phyloP scores from a whole-genome alignment of 805 yeast species.

The Candida mattraensis region DNA sequence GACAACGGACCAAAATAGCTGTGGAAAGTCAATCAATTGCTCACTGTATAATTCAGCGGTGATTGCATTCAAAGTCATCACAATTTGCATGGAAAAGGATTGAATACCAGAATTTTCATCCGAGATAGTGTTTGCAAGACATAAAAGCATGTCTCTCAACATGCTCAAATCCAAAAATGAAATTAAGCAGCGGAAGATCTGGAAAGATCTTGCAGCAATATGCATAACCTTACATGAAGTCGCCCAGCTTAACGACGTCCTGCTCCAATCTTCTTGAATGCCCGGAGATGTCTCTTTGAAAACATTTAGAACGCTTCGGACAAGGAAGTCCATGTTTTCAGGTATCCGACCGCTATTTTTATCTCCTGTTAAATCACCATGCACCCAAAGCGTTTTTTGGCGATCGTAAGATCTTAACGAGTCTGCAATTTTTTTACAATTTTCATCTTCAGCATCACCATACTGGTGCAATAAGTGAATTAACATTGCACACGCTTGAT shows the following conservation, averaged over 20 bases:
- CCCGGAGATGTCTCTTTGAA: constrained; percentile 47
- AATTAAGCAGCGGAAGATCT: constrained; percentile 81
- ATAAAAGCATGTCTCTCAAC: constrained; percentile 90
- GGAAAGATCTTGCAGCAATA: constrained; percentile 95
- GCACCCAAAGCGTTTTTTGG: constrained; percentile 67
- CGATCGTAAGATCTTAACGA: constrained; percentile 53
- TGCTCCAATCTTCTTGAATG: constrained; percentile 82
- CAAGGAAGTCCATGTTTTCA: constrained; percentile 73
- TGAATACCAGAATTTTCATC: constrained; percentile 89
- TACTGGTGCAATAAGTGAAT: constrained; percentile 70
- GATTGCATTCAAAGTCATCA: constrained; percentile 93
- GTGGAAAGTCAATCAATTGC: constrained; percentile 83
- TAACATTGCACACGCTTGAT: constrained; percentile 76
- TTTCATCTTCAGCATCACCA: constrained; percentile 50
- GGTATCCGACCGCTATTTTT: constrained; percentile 84
- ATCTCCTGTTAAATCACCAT: constrained; percentile 79
- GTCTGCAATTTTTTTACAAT: constrained; percentile 56
- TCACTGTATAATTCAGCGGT: constrained; percentile 82
- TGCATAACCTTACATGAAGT: constrained; percentile 97
- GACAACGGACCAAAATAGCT: constrained; percentile 91
- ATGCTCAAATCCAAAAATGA: constrained; percentile 79
- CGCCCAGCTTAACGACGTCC: constrained; percentile 86
- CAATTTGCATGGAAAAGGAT: constrained; percentile 94
- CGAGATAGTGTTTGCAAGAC: constrained; percentile 88
- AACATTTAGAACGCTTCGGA: constrained; percentile 59